These are phyloP conservation scores for Coemansia sp. DNA, from an alignment of 192 early-diverging fungal species.

Conservation along the genomic window DNA sequence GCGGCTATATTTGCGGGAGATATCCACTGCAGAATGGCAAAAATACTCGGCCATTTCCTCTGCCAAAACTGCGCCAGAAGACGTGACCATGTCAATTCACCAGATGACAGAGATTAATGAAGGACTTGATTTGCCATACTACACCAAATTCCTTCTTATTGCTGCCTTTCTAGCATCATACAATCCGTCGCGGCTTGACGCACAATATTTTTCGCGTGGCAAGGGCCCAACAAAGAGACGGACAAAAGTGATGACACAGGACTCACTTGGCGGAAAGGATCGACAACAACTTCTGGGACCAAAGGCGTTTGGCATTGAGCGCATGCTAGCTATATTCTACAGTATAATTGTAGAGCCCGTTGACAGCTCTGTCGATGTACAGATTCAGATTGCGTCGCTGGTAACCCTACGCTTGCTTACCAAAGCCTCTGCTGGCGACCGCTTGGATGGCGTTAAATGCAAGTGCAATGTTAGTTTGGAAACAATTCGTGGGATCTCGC, in stretches of 20 bases:
- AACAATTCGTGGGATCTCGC: constrained; percentile 67
- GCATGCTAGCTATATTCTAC: constrained; percentile 97
- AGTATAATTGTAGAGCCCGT: constrained; percentile 72
- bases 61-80: constrained; percentile 42
- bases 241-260: constrained; percentile 52
- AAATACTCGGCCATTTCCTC: constrained; percentile 39
- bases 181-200: constrained; percentile 84
- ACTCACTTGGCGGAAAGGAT: constrained; percentile 51
- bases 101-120: constrained; percentile 48
- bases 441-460: constrained; percentile 80
- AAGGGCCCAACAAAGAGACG: constrained; percentile 34
- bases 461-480: constrained; percentile 89
- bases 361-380: constrained; percentile 70
- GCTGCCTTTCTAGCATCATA: constrained; percentile 91
- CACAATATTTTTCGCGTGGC: constrained; percentile 77
- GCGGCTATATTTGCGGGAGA: constrained; percentile 86
- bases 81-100: constrained; percentile 45
- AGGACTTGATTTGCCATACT: constrained; percentile 78
- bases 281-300: constrained; percentile 90
- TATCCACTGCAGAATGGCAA: constrained; percentile 84
- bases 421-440: constrained; percentile 66
- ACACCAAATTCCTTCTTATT: constrained; percentile 86
- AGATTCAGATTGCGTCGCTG: constrained; percentile 77
- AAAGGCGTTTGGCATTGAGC: constrained; percentile 89
- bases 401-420: constrained; percentile 75